Percentiles rank a stretch among this genome's conserved stretches.
Evolutionary conservation across 2,329 filamentous ascomycete genomes (phyloP).

Genomic region (Fusarium torreyae): DNA sequence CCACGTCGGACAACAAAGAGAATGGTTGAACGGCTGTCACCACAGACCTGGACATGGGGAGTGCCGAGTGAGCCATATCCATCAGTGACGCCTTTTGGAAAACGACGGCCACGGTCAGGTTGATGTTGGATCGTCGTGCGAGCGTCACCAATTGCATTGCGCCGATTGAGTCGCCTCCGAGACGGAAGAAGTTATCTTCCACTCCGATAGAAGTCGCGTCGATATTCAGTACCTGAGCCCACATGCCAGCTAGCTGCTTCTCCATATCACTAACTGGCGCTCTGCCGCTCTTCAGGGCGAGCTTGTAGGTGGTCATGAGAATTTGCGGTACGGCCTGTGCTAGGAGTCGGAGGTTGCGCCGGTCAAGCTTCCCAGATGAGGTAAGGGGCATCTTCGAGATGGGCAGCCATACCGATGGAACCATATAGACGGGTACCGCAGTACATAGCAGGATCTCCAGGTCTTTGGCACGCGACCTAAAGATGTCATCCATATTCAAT

Average conservation of each 20-base stretch:
- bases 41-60: slow-evolving; percentile 17
- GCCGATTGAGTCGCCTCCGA: slow-evolving; percentile 57
- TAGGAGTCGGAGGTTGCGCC: slow-evolving; percentile 54
- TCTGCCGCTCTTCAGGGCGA: slow-evolving; percentile 41
- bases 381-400: slow-evolving; percentile 59
- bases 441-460: slow-evolving; percentile 12
- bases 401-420: slow-evolving; percentile 60
- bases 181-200: slow-evolving; percentile 60
- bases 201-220: slow-evolving; percentile 26
- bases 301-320: slow-evolving; percentile 26
- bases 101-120: slow-evolving; percentile 61
- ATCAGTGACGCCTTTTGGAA: slow-evolving; percentile 52
- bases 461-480: slow-evolving; percentile 17
- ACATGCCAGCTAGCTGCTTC: slow-evolving; percentile 28
- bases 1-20: slow-evolving; percentile 18
- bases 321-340: slow-evolving; percentile 16
- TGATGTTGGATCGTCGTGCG: slow-evolving; percentile 56
- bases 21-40: slow-evolving; percentile 10
- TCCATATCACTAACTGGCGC: slow-evolving; percentile 54
- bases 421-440: slow-evolving; percentile 56
- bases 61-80: slow-evolving; percentile 42
- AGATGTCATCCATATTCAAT: neutral
- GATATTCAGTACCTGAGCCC: slow-evolving; percentile 29
- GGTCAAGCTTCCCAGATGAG: slow-evolving; percentile 61
- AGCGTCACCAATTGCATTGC: slow-evolving; percentile 48